Evolutionary conservation across 305 asterid species (phyloP).

Genomic region (Ajuga reptans): DNA sequence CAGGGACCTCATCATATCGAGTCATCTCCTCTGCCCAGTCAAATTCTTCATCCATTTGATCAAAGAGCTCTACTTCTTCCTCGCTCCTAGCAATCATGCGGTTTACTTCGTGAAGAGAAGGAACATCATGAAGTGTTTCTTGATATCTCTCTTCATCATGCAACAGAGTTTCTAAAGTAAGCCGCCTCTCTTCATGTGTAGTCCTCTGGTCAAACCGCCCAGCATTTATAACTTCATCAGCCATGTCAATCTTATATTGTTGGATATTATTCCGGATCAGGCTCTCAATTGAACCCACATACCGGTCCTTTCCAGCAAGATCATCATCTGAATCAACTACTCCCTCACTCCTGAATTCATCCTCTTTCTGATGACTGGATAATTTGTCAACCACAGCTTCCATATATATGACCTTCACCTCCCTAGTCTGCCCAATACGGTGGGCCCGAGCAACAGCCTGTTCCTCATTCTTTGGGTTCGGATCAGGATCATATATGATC

Average conservation of each 20-base stretch:
- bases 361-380: conserved; percentile 90
- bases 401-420: conserved; percentile 95
- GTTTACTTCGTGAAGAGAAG: conserved; percentile 93
- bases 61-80: conserved; percentile 88
- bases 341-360: conserved; percentile 71
- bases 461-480: conserved; percentile 98
- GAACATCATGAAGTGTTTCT: conserved; percentile 92
- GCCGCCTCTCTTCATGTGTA: conserved; percentile 95
- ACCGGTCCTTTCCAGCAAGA: conserved; percentile 93
- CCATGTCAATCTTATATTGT: conserved; percentile 99
- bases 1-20: conserved; percentile 77
- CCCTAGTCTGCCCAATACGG: conserved; percentile 97
- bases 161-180: conserved; percentile 86
- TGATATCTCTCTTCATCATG: conserved; percentile 98
- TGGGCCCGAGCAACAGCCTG: conserved; percentile 99
- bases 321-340: conserved; percentile 88
- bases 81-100: conserved; percentile 98
- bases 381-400: conserved; percentile 96
- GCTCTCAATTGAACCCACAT: conserved; percentile 92
- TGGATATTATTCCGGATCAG: conserved; percentile 93
- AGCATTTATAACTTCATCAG: conserved; percentile 99
- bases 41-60: conserved; percentile 96
- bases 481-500: conserved; percentile 97
- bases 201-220: conserved; percentile 99
- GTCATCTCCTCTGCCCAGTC: conserved; percentile 96